phyloP scores from a whole-genome alignment of 2,329 filamentous ascomycete genomes.

The Hortaea sp. region DNA sequence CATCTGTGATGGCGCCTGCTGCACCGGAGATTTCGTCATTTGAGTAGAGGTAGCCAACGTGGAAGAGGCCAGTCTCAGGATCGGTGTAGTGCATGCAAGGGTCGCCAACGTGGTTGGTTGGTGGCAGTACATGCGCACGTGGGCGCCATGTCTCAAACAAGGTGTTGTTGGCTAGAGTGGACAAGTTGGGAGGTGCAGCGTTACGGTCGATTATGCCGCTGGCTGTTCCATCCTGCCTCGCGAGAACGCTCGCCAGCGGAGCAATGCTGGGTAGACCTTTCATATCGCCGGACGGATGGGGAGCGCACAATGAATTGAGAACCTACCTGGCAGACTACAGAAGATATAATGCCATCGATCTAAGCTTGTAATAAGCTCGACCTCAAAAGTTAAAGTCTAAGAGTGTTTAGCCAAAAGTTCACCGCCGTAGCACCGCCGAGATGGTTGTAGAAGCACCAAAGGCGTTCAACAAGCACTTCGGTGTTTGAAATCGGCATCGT shows the following conservation, averaged over 20 bases:
- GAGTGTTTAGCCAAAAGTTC: neutral
- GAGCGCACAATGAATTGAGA: neutral
- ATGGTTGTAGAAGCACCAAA: no score
- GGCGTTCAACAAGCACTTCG: no score
- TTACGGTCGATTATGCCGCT: constrained; percentile 21
- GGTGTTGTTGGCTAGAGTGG: constrained; percentile 27
- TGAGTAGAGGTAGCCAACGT: constrained; percentile 34
- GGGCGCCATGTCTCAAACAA: constrained; percentile 24
- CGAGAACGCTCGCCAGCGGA: neutral
- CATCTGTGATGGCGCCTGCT: constrained; percentile 29
- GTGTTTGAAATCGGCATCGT: no score
- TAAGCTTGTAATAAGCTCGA: no score
- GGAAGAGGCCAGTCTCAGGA: constrained; percentile 34
- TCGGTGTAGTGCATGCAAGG: constrained; percentile 32
- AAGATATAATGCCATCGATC: no score
- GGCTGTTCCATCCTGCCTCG: neutral
- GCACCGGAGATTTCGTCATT: constrained; percentile 7
- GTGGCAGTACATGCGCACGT: constrained; percentile 32
- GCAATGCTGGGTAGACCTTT: neutral
- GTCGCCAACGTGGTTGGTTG: constrained; percentile 31
- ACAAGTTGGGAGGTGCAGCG: constrained; percentile 29
- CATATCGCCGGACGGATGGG: neutral
- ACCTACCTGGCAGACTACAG: no score
- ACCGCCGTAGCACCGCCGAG: neutral
- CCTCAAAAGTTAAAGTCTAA: neutral